phyloP scores from a whole-genome alignment of 2,329 filamentous ascomycete species.

The Xylariales sp. region DNA sequence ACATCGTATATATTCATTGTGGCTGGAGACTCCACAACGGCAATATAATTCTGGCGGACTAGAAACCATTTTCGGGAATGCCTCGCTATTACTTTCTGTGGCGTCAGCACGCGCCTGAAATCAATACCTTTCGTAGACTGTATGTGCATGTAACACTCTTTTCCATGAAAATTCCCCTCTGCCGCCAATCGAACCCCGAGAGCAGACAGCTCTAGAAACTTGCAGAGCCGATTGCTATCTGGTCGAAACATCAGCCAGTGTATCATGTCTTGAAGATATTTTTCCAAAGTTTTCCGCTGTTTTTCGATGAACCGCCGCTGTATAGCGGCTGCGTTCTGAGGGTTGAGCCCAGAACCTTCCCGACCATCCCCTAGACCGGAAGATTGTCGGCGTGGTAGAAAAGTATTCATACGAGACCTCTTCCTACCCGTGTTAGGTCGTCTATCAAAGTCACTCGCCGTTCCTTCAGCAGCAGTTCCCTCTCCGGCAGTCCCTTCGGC shows the following conservation, averaged over 20 bases:
- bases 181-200: conserved; percentile 92
- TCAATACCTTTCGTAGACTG: conserved; percentile 91
- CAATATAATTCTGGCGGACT: conserved; percentile 96
- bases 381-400: conserved; percentile 65
- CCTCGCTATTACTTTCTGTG: conserved; percentile 80
- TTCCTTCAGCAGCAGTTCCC: conserved; percentile 68
- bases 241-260: conserved; percentile 96
- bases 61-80: conserved; percentile 97
- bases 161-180: conserved; percentile 96
- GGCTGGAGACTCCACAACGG: conserved; percentile 97
- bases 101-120: conserved; percentile 83
- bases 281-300: conserved; percentile 86
- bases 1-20: conserved; percentile 99
- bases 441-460: conserved; percentile 75
- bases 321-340: conserved; percentile 64
- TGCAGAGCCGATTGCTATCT: conserved; percentile 94
- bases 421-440: conserved; percentile 56
- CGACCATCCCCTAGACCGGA: conserved; percentile 61
- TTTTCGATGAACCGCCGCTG: conserved; percentile 78
- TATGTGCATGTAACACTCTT: conserved; percentile 94
- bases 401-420: conserved; percentile 65
- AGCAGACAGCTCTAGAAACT: conserved; percentile 94
- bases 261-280: conserved; percentile 93
- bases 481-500: conserved; percentile 59
- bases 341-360: conserved; percentile 56